Evolutionary conservation across 2,329 filamentous ascomycete genomes (phyloP), one percentile per base, ranked within the genome.

Genomic region (Aspergillus texensis): DNA sequence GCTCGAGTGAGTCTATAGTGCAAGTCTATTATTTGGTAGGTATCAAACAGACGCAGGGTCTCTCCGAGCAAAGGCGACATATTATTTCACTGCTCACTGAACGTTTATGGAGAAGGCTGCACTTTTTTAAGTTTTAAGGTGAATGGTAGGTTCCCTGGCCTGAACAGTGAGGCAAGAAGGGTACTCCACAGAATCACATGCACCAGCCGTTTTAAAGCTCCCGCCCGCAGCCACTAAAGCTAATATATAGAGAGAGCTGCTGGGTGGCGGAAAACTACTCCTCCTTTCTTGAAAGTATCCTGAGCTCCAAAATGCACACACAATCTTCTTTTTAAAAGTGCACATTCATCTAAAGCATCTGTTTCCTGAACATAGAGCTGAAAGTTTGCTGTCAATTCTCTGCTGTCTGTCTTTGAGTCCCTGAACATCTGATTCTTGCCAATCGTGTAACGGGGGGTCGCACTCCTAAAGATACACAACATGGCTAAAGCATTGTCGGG

Each of bases 401-500:
- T 11, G 24, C 21, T 5, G n/a, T 39, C 19, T 57, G 32, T 57
- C 54, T 28, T n/a, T 21, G 50, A 34, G 8, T 30, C 26, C 24
- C 11, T n/a, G 16, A 30, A 14, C 24, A 24, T 46, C 26, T 30
- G n/a, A 26, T 41, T 63, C 28, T 4, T 32, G 28, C 19, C 28
- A 5, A 12, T 10, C 21, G 30, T 43, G 11, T 39, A 39, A 34
- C n/a, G 26, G 28, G 50, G 30, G 19, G 8, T 32, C 39, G 16
- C 39, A 14, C 14, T 14, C 30, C 39, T 48, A 14, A 24, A 6
- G 24, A 30, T 41, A 21, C 45, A 30, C 62, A 65, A 56, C 55
- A 76, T 77, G 75, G 67, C 62, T 8, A 68, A 63, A 26, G 46
- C 52, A 26, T 32, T 75, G 26, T 28, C 67, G 12, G 67, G 61